Evolutionary conservation across 1,139 yeast species (phyloP).

Genomic region (Candida mesenterica): DNA sequence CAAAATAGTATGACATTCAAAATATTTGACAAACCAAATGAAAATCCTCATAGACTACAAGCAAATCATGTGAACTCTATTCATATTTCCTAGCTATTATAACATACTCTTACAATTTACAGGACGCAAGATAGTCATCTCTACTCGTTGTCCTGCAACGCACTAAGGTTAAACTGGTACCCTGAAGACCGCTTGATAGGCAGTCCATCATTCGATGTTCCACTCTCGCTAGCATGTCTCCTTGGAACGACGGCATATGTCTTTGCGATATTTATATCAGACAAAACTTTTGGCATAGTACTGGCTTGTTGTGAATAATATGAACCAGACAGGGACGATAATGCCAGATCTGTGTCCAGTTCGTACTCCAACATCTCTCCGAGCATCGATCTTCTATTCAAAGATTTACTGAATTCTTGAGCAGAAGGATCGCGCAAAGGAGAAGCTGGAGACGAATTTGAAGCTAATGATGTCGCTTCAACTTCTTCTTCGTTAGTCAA

Average conservation of each 20-base stretch:
- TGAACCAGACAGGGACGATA: conserved; percentile 10
- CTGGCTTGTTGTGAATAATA: conserved; percentile 1
- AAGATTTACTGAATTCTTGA: conserved; percentile 22
- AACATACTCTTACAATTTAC: too few species aligned
- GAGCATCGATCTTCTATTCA: conserved; percentile 42
- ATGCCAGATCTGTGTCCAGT: conserved; percentile 28
- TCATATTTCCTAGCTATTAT: too few species aligned
- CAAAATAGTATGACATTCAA: too few species aligned
- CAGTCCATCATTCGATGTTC: conserved; percentile 1
- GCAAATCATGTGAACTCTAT: too few species aligned
- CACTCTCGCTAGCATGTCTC: conserved; percentile 1
- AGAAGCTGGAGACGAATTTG: background rate
- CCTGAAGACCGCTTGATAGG: conserved; percentile 8
- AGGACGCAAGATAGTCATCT: background rate
- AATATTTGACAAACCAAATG: too few species aligned
- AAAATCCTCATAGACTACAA: too few species aligned
- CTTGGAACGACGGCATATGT: conserved; percentile 21
- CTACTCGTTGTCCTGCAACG: background rate
- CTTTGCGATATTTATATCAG: conserved; percentile 18
- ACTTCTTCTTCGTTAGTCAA: background rate
- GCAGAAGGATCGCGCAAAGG: background rate
- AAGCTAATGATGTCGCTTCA: background rate
- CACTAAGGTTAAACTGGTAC: conserved; percentile 6
- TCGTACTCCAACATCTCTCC: conserved; percentile 49
- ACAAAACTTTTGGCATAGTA: conserved; percentile 2